Percentiles rank a stretch among this genome's conserved stretches.
These are phyloP conservation scores for Wallemia ichthyophaga DNA, from an alignment of 1,284 basidiomycete species.

Conservation along the genomic window DNA sequence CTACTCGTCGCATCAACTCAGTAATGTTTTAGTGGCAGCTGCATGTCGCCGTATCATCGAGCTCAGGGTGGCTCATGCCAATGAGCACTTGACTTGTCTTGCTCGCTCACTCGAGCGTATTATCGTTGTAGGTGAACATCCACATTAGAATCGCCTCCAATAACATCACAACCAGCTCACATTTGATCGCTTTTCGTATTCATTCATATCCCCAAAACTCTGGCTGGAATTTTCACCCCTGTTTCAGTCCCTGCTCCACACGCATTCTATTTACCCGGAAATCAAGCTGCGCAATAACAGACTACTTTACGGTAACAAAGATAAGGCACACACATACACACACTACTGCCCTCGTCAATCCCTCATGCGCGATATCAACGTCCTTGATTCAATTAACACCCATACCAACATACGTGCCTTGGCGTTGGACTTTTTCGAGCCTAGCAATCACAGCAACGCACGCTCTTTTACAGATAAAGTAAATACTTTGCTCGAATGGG, in stretches of 20 bases:
- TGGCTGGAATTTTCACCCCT: neutral
- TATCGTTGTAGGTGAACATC: neutral
- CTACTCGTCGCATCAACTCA: neutral
- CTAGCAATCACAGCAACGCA: neutral
- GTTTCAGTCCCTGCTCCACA: neutral
- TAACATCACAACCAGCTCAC: neutral
- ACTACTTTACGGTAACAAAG: neutral
- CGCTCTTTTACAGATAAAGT: neutral
- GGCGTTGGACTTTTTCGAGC: neutral
- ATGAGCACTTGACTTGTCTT: neutral
- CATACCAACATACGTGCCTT: neutral
- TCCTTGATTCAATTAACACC: neutral
- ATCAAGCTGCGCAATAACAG: neutral
- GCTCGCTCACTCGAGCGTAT: neutral
- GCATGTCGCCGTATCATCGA: neutral
- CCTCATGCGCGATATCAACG: neutral
- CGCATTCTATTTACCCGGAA: neutral
- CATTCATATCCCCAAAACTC: neutral
- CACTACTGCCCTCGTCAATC: neutral
- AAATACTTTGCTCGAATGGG: neutral
- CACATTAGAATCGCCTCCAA: neutral
- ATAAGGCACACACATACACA: neutral
- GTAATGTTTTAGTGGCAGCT: neutral
- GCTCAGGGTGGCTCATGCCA: neutral
- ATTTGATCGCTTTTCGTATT: neutral